Base-by-base conservation (phyloP, 768 basidiomycete genomes). In the Pulveroboletus sp. region DNA sequence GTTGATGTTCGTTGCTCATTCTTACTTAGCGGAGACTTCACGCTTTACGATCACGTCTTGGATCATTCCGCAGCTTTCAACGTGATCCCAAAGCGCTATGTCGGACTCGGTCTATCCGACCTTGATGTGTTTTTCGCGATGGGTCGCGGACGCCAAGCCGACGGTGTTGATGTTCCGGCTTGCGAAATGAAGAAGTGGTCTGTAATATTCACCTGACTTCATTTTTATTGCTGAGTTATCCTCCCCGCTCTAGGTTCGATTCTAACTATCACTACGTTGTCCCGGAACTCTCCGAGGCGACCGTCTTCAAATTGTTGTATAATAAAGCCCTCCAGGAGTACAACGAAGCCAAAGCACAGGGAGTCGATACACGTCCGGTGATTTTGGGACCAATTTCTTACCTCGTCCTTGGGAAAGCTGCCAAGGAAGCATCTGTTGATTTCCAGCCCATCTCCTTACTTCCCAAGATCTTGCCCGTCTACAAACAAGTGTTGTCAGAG, bases 141-240 rank as follows among this genome's bases (percentile, higher is more conserved):
- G 89, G 96, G 95, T 46, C 95, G 96, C 73, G 96, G 96, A 50
- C 91, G 95, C 59, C 96, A 99, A 73, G 79, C 87, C 35, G 89
- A 83, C 56, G 86, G 84, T 52, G 94, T 98, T 62, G 96, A 99
- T 74, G 93, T 98, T 57, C 92, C 91, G 43, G 93, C 94, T 41
- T 92, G 82, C 56, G 94, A 97, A 78, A 98, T 98, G 96, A 97
- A 96, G 82, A 98, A 98, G 74, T 99, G 96, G 95, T 91, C 65
- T 61, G 84, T 75, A 26, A 31, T 34, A 37, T 29, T 22, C 27
- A 6, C 27, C 48, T 47, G 4, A 45, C 14, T 13, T 24, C 26
- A 24, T 7, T 22, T 14, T 46, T 14, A 31, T 41, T 16, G 4
- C 34, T 62, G 24, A 50, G 24, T 39, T 5, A 12, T 10, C 26